These are phyloP conservation scores for Fusarium nisikadoi DNA, from an alignment of 2,329 filamentous ascomycete species.

Conservation along the genomic window DNA sequence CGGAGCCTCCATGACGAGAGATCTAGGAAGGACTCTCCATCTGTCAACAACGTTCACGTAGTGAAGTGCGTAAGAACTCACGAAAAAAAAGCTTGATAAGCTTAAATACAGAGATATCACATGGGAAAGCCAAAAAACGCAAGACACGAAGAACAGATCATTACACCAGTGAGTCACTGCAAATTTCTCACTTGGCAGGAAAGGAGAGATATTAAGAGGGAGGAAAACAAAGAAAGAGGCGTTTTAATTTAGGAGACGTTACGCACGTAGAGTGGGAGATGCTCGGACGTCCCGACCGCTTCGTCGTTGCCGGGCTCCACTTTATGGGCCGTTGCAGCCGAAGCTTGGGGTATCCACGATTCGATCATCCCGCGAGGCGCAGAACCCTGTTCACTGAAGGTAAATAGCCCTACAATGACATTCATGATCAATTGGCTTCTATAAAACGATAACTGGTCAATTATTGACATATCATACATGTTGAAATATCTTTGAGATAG, in stretches of 20 bases:
- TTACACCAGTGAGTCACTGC: not conserved
- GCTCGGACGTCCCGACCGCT: constrained; percentile 4
- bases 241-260: not conserved
- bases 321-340: constrained; percentile 10
- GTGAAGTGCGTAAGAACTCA: not conserved
- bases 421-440: too few species aligned
- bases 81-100: not conserved
- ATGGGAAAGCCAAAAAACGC: not conserved
- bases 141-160: not conserved
- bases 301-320: not conserved
- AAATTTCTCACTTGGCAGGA: not conserved
- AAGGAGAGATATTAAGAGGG: not conserved
- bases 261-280: not conserved
- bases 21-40: not conserved
- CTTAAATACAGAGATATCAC: not conserved
- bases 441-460: too few species aligned
- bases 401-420: not conserved
- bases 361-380: constrained; percentile 19
- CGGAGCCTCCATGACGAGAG: not conserved
- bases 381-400: not conserved
- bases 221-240: not conserved
- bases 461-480: too few species aligned
- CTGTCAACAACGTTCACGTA: rapidly evolving
- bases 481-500: rapidly evolving
- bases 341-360: constrained; percentile 11